A percentile compares a stretch with the other conserved stretches of the same genome.
phyloP scores from a whole-genome alignment of 768 basidiomycete species.

The Xerocomus brunneocitrinus region DNA sequence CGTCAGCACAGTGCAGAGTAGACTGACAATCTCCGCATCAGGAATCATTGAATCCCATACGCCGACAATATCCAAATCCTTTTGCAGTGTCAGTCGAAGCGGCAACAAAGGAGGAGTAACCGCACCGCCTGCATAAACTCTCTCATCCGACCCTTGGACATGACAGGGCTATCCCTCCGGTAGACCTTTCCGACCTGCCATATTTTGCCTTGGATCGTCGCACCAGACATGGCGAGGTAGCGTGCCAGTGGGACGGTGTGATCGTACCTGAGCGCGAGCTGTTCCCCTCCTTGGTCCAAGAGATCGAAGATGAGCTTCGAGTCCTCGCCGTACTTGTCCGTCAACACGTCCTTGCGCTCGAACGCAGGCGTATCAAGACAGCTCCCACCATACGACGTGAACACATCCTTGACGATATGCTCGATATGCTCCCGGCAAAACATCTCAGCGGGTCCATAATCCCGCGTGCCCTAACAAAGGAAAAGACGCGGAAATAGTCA shows the following conservation, averaged over 20 bases:
- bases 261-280: slow-evolving; percentile 91
- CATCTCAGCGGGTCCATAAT: slow-evolving; percentile 91
- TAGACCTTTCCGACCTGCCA: slow-evolving; percentile 99
- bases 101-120: slow-evolving; percentile 2
- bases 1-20: slow-evolving; percentile 76
- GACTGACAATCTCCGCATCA: slow-evolving; percentile 84
- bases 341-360: slow-evolving; percentile 92
- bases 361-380: slow-evolving; percentile 98
- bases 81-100: slow-evolving; percentile 24
- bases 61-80: slow-evolving; percentile 94
- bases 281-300: slow-evolving; percentile 95
- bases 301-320: slow-evolving; percentile 96
- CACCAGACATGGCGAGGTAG: slow-evolving; percentile 93
- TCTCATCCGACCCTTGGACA: slow-evolving; percentile 97
- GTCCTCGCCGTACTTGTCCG: slow-evolving; percentile 98
- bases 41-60: slow-evolving; percentile 96
- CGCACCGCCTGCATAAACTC: slow-evolving; percentile 96
- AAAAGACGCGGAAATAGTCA: background rate
- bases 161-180: slow-evolving; percentile 91
- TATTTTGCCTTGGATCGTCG: slow-evolving; percentile 73
- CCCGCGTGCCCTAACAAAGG: slow-evolving; percentile 74
- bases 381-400: slow-evolving; percentile 82
- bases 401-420: slow-evolving; percentile 78
- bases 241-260: slow-evolving; percentile 96
- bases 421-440: slow-evolving; percentile 89